Percentiles rank a stretch among this genome's conserved stretches.
Evolutionary conservation across 805 yeast species (phyloP).

Genomic region (Yarrowia alimentaria): DNA sequence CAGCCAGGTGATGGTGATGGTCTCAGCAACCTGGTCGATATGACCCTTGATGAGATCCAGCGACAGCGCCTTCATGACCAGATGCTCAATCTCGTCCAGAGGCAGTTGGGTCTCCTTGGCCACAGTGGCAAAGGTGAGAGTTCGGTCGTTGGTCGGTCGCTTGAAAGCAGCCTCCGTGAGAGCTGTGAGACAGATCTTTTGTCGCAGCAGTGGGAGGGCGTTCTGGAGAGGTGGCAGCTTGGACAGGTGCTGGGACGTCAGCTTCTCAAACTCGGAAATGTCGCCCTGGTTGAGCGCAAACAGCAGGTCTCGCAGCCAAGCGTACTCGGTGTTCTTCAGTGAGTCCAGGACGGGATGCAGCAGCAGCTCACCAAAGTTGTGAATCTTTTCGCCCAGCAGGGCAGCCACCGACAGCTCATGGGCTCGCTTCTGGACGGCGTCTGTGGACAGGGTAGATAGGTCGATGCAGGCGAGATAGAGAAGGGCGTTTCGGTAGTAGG

Average conservation of each 20-base stretch:
- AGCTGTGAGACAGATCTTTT: slow-evolving; percentile 90
- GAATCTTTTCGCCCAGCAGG: slow-evolving; percentile 83
- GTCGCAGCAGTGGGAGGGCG: slow-evolving; percentile 68
- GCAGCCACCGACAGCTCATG: slow-evolving; percentile 84
- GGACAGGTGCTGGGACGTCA: slow-evolving; percentile 43
- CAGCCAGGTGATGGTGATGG: slow-evolving; percentile 85
- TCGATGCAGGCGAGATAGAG: slow-evolving; percentile 76
- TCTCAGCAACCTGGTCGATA: slow-evolving; percentile 80
- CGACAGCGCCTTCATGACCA: slow-evolving; percentile 87
- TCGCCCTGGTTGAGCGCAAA: slow-evolving; percentile 76
- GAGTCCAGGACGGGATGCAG: slow-evolving; percentile 76
- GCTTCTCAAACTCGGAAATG: slow-evolving; percentile 59
- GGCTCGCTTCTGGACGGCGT: slow-evolving; percentile 52
- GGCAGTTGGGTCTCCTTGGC: slow-evolving; percentile 66
- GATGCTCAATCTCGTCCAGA: slow-evolving; percentile 77
- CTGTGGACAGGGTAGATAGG: slow-evolving; percentile 43
- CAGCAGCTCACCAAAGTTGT: slow-evolving; percentile 92
- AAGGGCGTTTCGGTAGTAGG: slow-evolving; percentile 76
- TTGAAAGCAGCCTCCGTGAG: slow-evolving; percentile 81
- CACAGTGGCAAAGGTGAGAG: slow-evolving; percentile 69
- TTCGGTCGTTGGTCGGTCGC: slow-evolving; percentile 71
- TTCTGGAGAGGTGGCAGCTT: slow-evolving; percentile 56
- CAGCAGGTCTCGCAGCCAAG: slow-evolving; percentile 72
- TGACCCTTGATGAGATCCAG: slow-evolving; percentile 81
- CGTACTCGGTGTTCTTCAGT: slow-evolving; percentile 50